Base-by-base conservation (phyloP, 192 early-diverging fungal species). In the Linnemannia hyalina region DNA sequence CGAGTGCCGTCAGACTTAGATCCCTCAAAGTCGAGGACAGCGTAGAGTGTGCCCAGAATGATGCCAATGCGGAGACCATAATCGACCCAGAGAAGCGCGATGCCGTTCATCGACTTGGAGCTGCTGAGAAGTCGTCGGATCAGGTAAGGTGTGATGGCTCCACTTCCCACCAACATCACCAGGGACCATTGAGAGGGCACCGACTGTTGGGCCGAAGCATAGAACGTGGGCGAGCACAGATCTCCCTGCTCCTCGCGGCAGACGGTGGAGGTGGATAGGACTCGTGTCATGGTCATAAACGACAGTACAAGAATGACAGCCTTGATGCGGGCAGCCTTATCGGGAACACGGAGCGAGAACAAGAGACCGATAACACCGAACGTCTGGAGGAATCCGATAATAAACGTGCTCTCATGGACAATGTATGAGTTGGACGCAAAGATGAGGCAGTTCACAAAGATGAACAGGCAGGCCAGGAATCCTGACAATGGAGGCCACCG, bases 351-450 rank as follows among this genome's bases (percentile, higher is more conserved):
- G 74, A 88, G 74, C 46, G 82, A 81, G 63, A 84, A 82, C 32
- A 90, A 68, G 26, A 89, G 77, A 40, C 89, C 82, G 79, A 88
- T 79, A 42, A 92, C 42, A 5, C 92, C 91, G 77, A 97, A 92
- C 3, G 95, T 93, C 73, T 95, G 94, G 9, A 94, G 70, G 22
- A 96, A 85, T 80, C 93, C 95, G 0, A 91, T 82, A 9, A 78
- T 65, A 41, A 96, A 90, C 47, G 90, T 88, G 79, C 98, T 97
- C 89, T 99, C 97, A 90, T 91, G 94, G 42, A 98, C 91, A 2
- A 96, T 97, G 80, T 95, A 98, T 80, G 95, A 97, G 89, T 99
- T 97, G 10, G 97, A 98, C 0, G 92, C 93, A 65, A 96, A 95
- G 1, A 93, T 91, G 49, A 94, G 81, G 18, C 91, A 89, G 76